Evolutionary conservation across 768 basidiomycete genomes (phyloP), one percentile per base, ranked within the genome.

Genomic region (Russula vinacea): DNA sequence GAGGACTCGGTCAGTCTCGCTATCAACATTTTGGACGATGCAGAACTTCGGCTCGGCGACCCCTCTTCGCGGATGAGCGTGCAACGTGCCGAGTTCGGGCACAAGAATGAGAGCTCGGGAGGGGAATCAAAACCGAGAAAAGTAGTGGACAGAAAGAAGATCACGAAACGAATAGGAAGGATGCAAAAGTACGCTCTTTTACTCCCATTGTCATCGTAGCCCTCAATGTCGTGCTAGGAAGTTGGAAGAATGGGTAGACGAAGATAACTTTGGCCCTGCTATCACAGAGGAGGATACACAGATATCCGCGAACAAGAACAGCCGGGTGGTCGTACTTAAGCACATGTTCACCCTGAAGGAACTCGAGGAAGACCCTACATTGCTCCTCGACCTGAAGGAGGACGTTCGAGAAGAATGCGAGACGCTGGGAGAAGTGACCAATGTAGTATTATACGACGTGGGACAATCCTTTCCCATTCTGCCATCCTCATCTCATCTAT

Each of bases 341-440:
- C 87, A 93, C 70, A 98, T 98, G 94, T 99, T 99, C 72, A 88
- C 89, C 5, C 78, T 92, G 22, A 74, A 88, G 69, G 91, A 94
- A 68, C 81, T 98, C 0, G 88, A 92, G 37, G 85, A 94, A 69
- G 94, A 98, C 70, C 78, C 91, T 0, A 81, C 91, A 8, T 76
- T 98, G 29, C 77, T 98, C 22, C 83, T 98, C 16, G 96, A 98
- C 69, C 81, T 98, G 57, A 98, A 98, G 73, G 94, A 97, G 71
- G 96, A 98, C 69, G 94, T 98, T 19, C 84, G 96, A 60, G 94
- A 96, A 39, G 96, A 98, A 73, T 94, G 94, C 67, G 85, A 90
- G 56, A 82, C 83, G 0, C 74, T 98, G 14, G 97, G 97, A 33
- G 92, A 95, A 70, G 97, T 99, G 5, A 98, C 97, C 0, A 98